Evolutionary conservation across 768 basidiomycete genomes (phyloP).

Genomic region (Cystofilobasidium capitatum): DNA sequence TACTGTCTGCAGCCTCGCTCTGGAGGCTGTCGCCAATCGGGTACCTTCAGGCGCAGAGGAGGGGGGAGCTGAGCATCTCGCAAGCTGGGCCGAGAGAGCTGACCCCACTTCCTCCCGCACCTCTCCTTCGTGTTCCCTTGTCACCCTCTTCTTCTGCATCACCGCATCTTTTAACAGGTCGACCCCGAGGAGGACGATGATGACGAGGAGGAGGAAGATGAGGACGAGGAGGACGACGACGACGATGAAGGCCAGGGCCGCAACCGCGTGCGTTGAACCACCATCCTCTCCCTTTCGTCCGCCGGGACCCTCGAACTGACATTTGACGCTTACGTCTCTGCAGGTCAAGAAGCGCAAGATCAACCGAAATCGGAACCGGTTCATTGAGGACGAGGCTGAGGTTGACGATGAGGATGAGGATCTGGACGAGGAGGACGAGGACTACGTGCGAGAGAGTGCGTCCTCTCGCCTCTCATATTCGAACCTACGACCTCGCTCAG

Average conservation of each 20-base stretch:
- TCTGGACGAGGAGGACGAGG: constrained; percentile 59
- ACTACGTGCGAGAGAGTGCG: constrained; percentile 40
- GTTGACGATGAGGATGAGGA: constrained; percentile 97
- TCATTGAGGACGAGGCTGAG: constrained; percentile 92
- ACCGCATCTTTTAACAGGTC: not conserved
- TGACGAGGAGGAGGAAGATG: constrained; percentile 6
- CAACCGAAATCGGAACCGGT: constrained; percentile 56
- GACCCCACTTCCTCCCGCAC: too few species aligned
- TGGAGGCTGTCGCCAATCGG: too few species aligned
- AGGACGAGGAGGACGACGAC: constrained; percentile 14
- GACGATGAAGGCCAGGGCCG: constrained; percentile 9
- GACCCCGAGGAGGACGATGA: constrained; percentile 6
- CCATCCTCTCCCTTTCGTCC: too few species aligned
- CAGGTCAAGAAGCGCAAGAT: constrained; percentile 49
- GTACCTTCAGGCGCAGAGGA: too few species aligned
- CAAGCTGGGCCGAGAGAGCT: too few species aligned
- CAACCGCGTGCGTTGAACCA: not conserved
- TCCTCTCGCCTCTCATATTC: not conserved
- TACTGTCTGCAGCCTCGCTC: too few species aligned
- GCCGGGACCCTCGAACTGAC: too few species aligned
- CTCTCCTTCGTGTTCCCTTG: too few species aligned
- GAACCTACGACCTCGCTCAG: not conserved
- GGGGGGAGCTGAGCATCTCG: too few species aligned
- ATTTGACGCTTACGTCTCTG: too few species aligned
- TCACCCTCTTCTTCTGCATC: not conserved